phyloP scores from a whole-genome alignment of 106 monocot species.

The Allium fistulosum region DNA sequence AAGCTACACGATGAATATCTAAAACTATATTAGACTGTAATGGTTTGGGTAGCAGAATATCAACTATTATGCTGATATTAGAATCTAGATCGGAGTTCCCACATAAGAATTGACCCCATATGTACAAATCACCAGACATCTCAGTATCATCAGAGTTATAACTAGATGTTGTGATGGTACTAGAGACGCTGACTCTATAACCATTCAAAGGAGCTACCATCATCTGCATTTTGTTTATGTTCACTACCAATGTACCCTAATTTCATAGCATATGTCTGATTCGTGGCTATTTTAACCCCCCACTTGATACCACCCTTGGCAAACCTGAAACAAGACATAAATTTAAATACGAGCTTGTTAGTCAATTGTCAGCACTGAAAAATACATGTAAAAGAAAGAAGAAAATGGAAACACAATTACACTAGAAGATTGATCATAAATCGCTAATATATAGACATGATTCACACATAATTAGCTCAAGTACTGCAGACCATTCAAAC shows the following conservation, averaged over 20 bases:
- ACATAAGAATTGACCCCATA: conserved; percentile 80
- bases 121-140: conserved; percentile 61
- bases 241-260: too few relatives aligned
- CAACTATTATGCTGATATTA: conserved; percentile 22
- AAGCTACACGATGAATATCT: conserved; percentile 63
- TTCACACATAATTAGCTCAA: too few relatives aligned
- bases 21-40: conserved; percentile 72
- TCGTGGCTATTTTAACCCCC: not conserved
- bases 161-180: conserved; percentile 77
- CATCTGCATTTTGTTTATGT: conserved; percentile 34
- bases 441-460: too few relatives aligned
- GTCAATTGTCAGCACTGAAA: too few relatives aligned
- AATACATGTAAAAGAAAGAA: too few relatives aligned
- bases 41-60: conserved; percentile 62
- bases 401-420: too few relatives aligned
- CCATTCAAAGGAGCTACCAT: conserved; percentile 70
- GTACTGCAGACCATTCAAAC: too few relatives aligned
- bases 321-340: not conserved
- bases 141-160: conserved; percentile 91
- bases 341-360: too few relatives aligned
- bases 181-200: conserved; percentile 77
- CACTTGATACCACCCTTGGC: too few relatives aligned
- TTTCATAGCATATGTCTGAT: too few relatives aligned
- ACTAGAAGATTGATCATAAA: too few relatives aligned
- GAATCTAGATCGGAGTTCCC: conserved; percentile 25